A percentile compares a stretch with the other conserved stretches of the same genome.
Conservation (phyloP, 2,329 filamentous ascomycete genomes). For the Microcyclosporella mali region DNA sequence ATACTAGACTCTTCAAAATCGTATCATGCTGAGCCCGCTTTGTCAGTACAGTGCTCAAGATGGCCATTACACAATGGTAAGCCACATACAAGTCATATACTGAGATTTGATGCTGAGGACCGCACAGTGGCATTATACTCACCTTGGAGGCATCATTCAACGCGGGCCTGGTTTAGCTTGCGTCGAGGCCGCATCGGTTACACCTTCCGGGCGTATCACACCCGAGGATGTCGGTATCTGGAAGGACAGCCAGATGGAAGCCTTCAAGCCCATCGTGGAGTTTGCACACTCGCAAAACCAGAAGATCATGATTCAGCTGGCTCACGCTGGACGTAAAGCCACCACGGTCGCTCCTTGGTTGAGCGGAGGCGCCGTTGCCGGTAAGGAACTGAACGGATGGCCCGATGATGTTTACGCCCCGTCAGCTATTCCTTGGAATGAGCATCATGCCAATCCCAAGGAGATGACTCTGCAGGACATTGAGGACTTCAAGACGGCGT, state of each 20-base stretch:
- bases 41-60: slow-evolving; percentile 63
- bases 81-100: not conserved
- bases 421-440: slow-evolving; percentile 56
- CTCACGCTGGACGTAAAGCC: slow-evolving; percentile 66
- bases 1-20: slow-evolving; percentile 31
- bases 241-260: slow-evolving; percentile 74
- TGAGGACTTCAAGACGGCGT: slow-evolving; percentile 56
- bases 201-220: slow-evolving; percentile 72
- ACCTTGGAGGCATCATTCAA: slow-evolving; percentile 66
- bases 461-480: slow-evolving; percentile 67
- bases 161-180: slow-evolving; percentile 69
- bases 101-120: not conserved
- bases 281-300: slow-evolving; percentile 75
- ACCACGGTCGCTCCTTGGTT: slow-evolving; percentile 60
- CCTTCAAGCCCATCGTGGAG: slow-evolving; percentile 63
- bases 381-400: slow-evolving; percentile 46
- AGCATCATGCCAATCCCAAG: slow-evolving; percentile 55
- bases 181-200: slow-evolving; percentile 72
- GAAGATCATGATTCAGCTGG: slow-evolving; percentile 73
- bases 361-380: slow-evolving; percentile 49
- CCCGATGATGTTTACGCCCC: slow-evolving; percentile 50
- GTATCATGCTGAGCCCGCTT: slow-evolving; percentile 57
- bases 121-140: slow-evolving; percentile 61
- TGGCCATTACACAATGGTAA: slow-evolving; percentile 62
- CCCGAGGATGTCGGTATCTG: slow-evolving; percentile 75